A percentile compares a stretch with the other conserved stretches of the same genome.
Conservation (phyloP, 78 protist species). For the Cavenderia fasciculata region DNA sequence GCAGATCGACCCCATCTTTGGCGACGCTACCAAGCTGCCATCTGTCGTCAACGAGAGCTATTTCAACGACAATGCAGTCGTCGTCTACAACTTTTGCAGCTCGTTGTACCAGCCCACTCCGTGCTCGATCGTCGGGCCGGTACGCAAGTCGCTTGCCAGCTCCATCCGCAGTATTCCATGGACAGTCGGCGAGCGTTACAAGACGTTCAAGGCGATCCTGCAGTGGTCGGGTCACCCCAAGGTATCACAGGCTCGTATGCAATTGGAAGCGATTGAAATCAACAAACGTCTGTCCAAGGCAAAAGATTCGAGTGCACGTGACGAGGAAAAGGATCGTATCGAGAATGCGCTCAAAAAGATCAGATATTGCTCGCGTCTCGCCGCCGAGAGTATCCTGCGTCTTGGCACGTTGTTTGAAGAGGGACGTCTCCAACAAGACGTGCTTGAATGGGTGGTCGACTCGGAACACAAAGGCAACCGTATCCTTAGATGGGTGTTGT, state of each 20-base stretch:
- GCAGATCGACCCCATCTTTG: slow-evolving; percentile 75
- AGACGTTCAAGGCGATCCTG: slow-evolving; percentile 46
- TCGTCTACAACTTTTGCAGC: slow-evolving; percentile 57
- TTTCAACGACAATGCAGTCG: slow-evolving; percentile 58
- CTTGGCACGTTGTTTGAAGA: slow-evolving; percentile 59
- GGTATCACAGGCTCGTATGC: slow-evolving; percentile 48
- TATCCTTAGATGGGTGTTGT: slow-evolving; percentile 65
- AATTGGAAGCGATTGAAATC: slow-evolving; percentile 56
- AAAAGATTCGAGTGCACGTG: slow-evolving; percentile 39
- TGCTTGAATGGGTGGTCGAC: slow-evolving; percentile 64
- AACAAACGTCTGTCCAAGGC: slow-evolving; percentile 36
- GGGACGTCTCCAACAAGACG: slow-evolving; percentile 32
- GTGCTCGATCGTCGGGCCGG: slow-evolving; percentile 58
- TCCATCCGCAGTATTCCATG: slow-evolving; percentile 38
- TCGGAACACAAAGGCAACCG: slow-evolving; percentile 59
- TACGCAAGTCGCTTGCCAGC: slow-evolving; percentile 39
- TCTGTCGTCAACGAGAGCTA: slow-evolving; percentile 18
- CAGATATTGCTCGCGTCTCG: slow-evolving; percentile 52
- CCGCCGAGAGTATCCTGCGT: slow-evolving; percentile 36
- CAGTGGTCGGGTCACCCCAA: slow-evolving; percentile 72
- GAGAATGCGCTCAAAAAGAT: slow-evolving; percentile 27
- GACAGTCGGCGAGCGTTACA: slow-evolving; percentile 77
- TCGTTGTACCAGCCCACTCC: slow-evolving; percentile 36
- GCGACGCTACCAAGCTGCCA: slow-evolving; percentile 67
- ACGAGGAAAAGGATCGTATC: slow-evolving; percentile 46